These are phyloP conservation scores for Botryosphaeria agaves DNA, from an alignment of 2,329 filamentous ascomycete genomes.

Conservation along the genomic window DNA sequence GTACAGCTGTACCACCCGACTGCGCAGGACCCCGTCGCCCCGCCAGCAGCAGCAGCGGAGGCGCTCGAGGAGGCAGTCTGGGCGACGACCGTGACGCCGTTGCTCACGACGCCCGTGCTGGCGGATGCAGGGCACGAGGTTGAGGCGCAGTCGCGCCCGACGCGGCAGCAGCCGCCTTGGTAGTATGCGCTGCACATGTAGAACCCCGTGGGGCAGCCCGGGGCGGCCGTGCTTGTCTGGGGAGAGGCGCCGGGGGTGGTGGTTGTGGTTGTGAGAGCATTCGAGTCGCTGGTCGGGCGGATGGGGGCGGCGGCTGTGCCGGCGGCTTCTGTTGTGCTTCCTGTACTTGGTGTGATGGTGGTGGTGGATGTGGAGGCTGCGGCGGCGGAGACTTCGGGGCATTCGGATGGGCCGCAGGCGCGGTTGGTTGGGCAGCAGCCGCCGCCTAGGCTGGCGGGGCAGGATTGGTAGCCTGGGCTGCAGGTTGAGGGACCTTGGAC, in stretches of 20 bases:
- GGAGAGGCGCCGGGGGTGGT: constrained; percentile 10
- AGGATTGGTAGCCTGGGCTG: constrained; percentile 26
- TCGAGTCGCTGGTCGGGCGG: constrained; percentile 19
- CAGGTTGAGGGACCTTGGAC: constrained; percentile 17
- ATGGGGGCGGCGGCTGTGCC: constrained; percentile 21
- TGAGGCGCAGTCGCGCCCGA: constrained; percentile 67
- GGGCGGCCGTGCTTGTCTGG: constrained; percentile 14
- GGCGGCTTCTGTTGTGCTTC: constrained; percentile 14
- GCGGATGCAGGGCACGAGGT: constrained; percentile 54
- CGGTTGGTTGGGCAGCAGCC: constrained; percentile 30
- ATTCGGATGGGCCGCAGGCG: constrained; percentile 23
- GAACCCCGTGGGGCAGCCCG: constrained; percentile 68
- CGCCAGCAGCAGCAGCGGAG: constrained; percentile 16
- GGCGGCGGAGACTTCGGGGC: constrained; percentile 15
- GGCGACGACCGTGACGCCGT: constrained; percentile 55
- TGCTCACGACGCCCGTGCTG: constrained; percentile 47
- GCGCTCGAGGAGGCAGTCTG: constrained; percentile 37
- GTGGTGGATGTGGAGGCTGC: constrained; percentile 19
- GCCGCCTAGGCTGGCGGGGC: constrained; percentile 27
- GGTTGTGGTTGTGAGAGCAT: constrained; percentile 20
- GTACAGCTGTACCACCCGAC: constrained; percentile 63
- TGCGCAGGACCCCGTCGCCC: constrained; percentile 41
- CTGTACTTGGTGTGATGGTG: too few relatives aligned
- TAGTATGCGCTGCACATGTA: constrained; percentile 79
- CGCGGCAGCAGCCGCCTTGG: constrained; percentile 71